These are phyloP conservation scores for Monilinia aucupariae DNA, from an alignment of 2,329 filamentous ascomycete species.

Conservation along the genomic window DNA sequence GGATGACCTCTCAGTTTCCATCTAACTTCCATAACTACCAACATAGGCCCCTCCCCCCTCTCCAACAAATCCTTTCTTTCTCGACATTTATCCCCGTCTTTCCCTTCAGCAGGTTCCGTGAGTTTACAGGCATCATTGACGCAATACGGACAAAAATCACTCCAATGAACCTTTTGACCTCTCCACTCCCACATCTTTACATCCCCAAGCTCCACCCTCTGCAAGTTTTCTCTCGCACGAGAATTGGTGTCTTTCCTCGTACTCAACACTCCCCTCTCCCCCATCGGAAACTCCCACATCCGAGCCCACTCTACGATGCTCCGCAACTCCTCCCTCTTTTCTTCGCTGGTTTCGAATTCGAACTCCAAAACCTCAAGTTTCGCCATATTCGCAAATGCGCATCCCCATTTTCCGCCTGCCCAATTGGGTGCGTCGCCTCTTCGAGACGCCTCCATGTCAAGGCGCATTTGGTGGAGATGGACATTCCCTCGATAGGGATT, in stretches of 20 bases:
- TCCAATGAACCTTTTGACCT: neutral
- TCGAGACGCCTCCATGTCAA: slow-evolving; percentile 9
- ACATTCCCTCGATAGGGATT: slow-evolving; percentile 20
- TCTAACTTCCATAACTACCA: neutral
- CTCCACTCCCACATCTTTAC: slow-evolving; percentile 5
- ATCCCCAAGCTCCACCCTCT: neutral
- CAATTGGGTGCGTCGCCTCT: slow-evolving; percentile 6
- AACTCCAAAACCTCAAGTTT: slow-evolving; percentile 24
- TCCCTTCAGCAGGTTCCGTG: neutral
- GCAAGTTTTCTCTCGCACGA: neutral
- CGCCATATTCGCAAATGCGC: slow-evolving; percentile 21
- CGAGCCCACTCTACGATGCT: slow-evolving; percentile 25
- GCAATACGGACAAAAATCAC: slow-evolving; percentile 2
- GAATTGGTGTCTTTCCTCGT: slow-evolving; percentile 17
- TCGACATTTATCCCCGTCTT: neutral
- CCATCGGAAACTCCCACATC: slow-evolving; percentile 26
- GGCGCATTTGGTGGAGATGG: slow-evolving; percentile 13
- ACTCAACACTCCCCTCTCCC: slow-evolving; percentile 19
- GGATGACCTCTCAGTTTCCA: neutral
- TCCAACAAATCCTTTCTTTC: neutral
- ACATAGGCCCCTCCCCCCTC: neutral
- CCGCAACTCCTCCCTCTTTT: slow-evolving; percentile 27
- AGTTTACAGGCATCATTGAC: neutral
- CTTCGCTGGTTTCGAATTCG: slow-evolving; percentile 28
- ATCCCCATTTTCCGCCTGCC: slow-evolving; percentile 20